Conservation (phyloP, 2,329 filamentous ascomycete genomes). For the Paecilomyces dactylethromorphus region DNA sequence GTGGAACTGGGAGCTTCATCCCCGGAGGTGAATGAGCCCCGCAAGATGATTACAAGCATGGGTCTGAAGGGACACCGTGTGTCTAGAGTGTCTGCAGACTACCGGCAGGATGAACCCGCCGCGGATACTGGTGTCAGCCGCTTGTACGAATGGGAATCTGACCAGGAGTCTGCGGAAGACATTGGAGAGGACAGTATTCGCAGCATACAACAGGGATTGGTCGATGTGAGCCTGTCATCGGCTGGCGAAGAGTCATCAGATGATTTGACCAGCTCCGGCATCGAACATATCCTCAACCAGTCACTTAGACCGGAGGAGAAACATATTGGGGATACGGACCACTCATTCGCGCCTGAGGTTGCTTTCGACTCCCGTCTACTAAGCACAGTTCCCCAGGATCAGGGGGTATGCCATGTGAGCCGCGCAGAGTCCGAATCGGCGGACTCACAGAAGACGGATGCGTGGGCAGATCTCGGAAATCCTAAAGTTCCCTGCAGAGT, state of each 20-base stretch:
- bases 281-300: background rate
- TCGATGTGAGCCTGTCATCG: background rate
- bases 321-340: background rate
- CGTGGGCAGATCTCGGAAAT: constrained; percentile 3
- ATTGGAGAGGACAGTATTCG: background rate
- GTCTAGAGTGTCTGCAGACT: background rate
- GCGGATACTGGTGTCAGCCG: background rate
- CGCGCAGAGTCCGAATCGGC: constrained; percentile 5
- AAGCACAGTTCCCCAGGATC: background rate
- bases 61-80: background rate
- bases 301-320: background rate
- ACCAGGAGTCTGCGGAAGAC: background rate
- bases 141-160: background rate
- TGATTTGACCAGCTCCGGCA: background rate
- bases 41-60: constrained; percentile 1
- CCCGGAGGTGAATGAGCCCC: constrained; percentile 11
- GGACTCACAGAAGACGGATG: constrained; percentile 9
- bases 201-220: background rate
- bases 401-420: background rate
- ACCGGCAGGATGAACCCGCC: background rate
- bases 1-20: constrained; percentile 13
- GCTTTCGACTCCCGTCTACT: background rate
- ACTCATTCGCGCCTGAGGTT: background rate
- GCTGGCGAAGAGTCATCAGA: background rate
- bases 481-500: background rate